These are phyloP conservation scores for Pezicula radicicola DNA, from an alignment of 2,329 filamentous ascomycete species.

Conservation along the genomic window DNA sequence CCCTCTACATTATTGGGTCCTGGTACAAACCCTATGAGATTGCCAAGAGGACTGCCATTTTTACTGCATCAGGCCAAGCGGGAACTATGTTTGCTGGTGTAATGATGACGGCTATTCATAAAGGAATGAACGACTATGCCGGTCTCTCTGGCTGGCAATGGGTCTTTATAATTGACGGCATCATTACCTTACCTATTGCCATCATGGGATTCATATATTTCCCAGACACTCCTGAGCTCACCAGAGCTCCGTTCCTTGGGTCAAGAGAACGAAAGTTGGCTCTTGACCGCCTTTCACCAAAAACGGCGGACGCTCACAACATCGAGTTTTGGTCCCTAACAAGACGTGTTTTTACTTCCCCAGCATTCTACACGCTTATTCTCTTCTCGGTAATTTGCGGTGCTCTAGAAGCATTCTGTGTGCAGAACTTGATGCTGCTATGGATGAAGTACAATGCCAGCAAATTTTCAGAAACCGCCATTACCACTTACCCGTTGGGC, in stretches of 20 bases:
- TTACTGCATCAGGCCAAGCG: slow-evolving; percentile 52
- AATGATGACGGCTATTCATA: slow-evolving; percentile 41
- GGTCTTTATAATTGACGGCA: slow-evolving; percentile 44
- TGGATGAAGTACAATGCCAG: slow-evolving; percentile 39
- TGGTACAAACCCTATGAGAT: slow-evolving; percentile 57
- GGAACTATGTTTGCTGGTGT: slow-evolving; percentile 58
- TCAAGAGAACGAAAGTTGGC: slow-evolving; percentile 34
- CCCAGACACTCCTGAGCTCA: slow-evolving; percentile 34
- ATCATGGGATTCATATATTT: slow-evolving; percentile 45
- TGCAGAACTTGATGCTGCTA: slow-evolving; percentile 51
- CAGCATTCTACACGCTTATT: slow-evolving; percentile 62
- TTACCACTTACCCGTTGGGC: slow-evolving; percentile 47
- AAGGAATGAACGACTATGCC: slow-evolving; percentile 32
- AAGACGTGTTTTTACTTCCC: slow-evolving; percentile 51
- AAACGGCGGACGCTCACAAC: slow-evolving; percentile 30
- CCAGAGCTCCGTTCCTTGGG: slow-evolving; percentile 33
- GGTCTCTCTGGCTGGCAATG: slow-evolving; percentile 44
- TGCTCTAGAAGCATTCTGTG: slow-evolving; percentile 49
- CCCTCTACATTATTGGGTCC: slow-evolving; percentile 53
- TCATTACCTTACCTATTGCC: slow-evolving; percentile 51
- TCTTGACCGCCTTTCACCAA: slow-evolving; percentile 33
- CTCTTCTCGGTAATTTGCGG: slow-evolving; percentile 64
- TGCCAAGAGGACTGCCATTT: slow-evolving; percentile 55
- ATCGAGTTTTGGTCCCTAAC: slow-evolving; percentile 39
- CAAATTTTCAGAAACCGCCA: slow-evolving; percentile 39